Evolutionary conservation across 192 early-diverging fungal genomes (phyloP).

Genomic region (Linnemannia exigua): DNA sequence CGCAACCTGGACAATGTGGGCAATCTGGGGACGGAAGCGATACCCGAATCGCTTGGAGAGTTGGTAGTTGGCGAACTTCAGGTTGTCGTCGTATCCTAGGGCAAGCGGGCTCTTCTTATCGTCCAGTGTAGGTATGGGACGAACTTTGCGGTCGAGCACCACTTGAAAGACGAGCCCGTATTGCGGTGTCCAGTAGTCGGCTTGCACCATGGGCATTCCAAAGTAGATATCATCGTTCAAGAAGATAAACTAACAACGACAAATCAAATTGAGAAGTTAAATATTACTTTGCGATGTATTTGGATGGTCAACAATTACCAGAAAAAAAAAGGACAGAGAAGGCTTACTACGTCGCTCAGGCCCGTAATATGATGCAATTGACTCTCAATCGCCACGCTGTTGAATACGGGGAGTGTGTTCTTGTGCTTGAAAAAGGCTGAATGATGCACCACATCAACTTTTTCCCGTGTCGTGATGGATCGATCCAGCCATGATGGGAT

Average conservation of each 20-base stretch:
- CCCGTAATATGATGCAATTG: conserved; percentile 48
- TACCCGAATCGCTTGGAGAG: conserved; percentile 54
- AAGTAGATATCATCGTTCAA: conserved; percentile 62
- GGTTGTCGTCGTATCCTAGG: conserved; percentile 49
- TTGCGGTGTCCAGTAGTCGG: conserved; percentile 53
- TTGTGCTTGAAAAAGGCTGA: conserved; percentile 32
- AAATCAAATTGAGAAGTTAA: too few relatives aligned
- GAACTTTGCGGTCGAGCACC: conserved; percentile 24
- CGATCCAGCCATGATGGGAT: conserved; percentile 47
- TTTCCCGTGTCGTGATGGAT: neutral
- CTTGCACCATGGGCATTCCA: conserved; percentile 23
- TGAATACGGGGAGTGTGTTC: conserved; percentile 51
- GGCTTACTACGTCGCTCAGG: conserved; percentile 44
- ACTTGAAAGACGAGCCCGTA: conserved; percentile 58
- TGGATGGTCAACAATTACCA: too few relatives aligned
- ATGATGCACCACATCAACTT: conserved; percentile 25
- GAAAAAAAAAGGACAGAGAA: neutral
- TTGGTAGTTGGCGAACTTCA: conserved; percentile 51
- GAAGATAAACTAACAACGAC: conserved; percentile 41
- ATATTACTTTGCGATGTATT: neutral
- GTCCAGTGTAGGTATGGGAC: conserved; percentile 11
- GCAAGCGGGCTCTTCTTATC: conserved; percentile 16
- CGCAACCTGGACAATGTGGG: conserved; percentile 52
- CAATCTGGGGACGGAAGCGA: conserved; percentile 47
- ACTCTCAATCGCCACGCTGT: conserved; percentile 58